Base-by-base conservation (phyloP, 495 filamentous ascomycete species). In the Lichenothelia convexa region DNA sequence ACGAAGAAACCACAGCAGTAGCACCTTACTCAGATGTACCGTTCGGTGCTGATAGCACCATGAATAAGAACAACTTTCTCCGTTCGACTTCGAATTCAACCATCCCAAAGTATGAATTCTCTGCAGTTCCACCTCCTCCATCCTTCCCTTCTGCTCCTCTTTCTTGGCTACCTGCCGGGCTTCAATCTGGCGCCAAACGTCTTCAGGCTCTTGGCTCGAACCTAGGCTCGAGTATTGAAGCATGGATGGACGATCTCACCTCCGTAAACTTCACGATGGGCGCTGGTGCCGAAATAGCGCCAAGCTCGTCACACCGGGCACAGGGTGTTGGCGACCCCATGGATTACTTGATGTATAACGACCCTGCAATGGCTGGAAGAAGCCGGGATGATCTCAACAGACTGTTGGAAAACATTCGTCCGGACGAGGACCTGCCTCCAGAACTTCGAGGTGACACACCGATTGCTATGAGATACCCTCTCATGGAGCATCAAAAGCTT, bases 401-500 rank as follows among this genome's bases (percentile, higher is more conserved):
- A 9, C 42, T 60, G 15, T 45, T 60, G 9, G 46, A 40, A 21
- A 57, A 57, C 39, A 59, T 59, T 29, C 23, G 44, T 19, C 51
- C 51, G 4, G 48, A 56, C 21, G 55, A 60, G 18, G 57, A 58
- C 9, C 20, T 56, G 23, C 55, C 53, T 0, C 38, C 42, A 20
- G 43, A 57, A 13, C 26, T 43, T 2, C 56, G 55, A 3, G 46
- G 54, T 12, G 43, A 47, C 19, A 89, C 79, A 0, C 85, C 85
- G 0, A 61, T 65, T 16, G 75, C 67, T 3, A 68, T 93, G 51
- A 68, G 57, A n/a, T 74, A 70, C 33, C 60, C 64, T 1, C 58
- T 93, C 3, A 76, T 85, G 59, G 68, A 78, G 31, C 85, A 93
- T 47, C 85, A 93, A 50, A 80, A 83, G 40, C 51, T 92, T 12